Evolutionary conservation across 176 grass and related monocot species (phyloP), one percentile per base, ranked within the genome.

Genomic region (Bromus sterilis): DNA sequence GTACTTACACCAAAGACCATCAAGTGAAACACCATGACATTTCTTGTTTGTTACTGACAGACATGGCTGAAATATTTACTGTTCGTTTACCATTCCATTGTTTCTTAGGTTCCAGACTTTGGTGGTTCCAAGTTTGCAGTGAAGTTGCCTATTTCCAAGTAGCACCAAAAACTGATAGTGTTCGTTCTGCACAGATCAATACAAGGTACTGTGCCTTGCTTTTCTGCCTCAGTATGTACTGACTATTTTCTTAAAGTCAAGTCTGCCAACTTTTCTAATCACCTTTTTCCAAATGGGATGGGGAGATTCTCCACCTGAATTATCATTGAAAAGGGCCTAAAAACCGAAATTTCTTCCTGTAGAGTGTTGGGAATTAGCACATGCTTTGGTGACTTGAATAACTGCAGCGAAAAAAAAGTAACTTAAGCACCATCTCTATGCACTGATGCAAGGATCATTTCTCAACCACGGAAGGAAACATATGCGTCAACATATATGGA

Each of bases 121-220:
- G 95, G 95, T 98, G 95, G 95, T 98, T 92, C 86, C 95, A 98
- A 84, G 95, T 98, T 85, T 94, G 95, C 79, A 94, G 90, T 59
- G 95, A 94, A 62, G 92, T 98, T 86, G 95, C 95, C 60, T 98
- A 91, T 83, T 98, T 98, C 70, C 95, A 98, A 91, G 92, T 98
- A 40, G 92, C 95, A 68, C 95, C 95, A 34, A 59, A 89, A 82
- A 94, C 85, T 79, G 92, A 91, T 85, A 91, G 86, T 51, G 77
- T 98, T 80, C 95, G 95, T 64, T 98, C 95, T 85, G 4, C 79
- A 75, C 86, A 87, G 78, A 36, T 98, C 59, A 64, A 98, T 78
- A 83, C 86, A 58, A 89, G 75, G 95, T 98, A 89, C 62, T 63
- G 9, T 56, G 24, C 15, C 9, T 32, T 71, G 51, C 23, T 18